Conservation (phyloP, 805 yeast species). For the Barnettozyma californica region DNA sequence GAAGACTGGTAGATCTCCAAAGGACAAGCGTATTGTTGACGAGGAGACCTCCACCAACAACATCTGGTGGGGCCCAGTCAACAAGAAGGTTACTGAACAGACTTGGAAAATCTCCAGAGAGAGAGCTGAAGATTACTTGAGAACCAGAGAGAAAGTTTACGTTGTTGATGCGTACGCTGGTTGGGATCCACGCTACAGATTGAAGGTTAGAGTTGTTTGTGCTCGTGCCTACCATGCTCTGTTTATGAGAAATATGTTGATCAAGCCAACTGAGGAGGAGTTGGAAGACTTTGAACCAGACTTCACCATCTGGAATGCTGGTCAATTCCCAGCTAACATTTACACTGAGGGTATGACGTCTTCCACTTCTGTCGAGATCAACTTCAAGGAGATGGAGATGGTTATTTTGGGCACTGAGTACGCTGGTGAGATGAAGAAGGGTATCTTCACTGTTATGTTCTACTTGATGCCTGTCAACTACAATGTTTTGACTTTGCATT, state of each 20-base stretch:
- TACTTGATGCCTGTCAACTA: conserved; percentile 95
- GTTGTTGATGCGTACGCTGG: conserved; percentile 97
- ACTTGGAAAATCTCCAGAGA: conserved; percentile 95
- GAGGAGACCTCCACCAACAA: conserved; percentile 79
- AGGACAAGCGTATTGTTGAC: conserved; percentile 96
- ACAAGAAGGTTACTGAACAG: conserved; percentile 87
- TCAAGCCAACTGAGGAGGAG: conserved; percentile 90
- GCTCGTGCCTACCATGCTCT: conserved; percentile 98
- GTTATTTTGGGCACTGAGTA: conserved; percentile 97
- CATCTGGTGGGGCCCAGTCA: conserved; percentile 99
- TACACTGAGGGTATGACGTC: conserved; percentile 98
- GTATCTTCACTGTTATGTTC: conserved; percentile 98
- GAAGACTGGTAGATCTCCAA: conserved; percentile 97
- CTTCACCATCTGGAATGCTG: conserved; percentile 97
- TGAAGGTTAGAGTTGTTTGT: conserved; percentile 92
- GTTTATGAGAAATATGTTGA: conserved; percentile 97
- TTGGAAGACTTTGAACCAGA: conserved; percentile 89
- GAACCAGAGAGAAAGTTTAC: conserved; percentile 91
- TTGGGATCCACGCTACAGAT: conserved; percentile 97
- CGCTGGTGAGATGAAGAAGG: conserved; percentile 99
- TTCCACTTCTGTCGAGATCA: conserved; percentile 89
- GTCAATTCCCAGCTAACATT: conserved; percentile 96
- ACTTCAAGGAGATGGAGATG: conserved; percentile 98
- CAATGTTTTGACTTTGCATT: conserved; percentile 87
- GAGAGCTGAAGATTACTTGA: conserved; percentile 93